Evolutionary conservation across 176 grass and related monocot genomes (phyloP).

Genomic region (Chrysopogon serrulatus): DNA sequence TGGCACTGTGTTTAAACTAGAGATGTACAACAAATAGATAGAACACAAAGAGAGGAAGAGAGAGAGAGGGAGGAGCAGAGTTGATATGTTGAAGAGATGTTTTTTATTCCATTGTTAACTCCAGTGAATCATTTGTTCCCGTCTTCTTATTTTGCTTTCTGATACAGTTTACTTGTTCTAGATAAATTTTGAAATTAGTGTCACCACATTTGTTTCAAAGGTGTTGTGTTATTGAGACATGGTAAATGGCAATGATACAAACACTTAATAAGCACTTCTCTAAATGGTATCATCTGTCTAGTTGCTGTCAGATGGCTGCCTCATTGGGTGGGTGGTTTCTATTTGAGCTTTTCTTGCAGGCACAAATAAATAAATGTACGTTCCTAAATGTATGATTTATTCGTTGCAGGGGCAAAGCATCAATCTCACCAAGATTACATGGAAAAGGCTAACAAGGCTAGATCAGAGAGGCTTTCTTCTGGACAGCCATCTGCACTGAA

Average conservation of each 20-base stretch:
- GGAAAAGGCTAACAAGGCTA: conserved; percentile 78
- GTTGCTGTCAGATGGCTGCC: neutral
- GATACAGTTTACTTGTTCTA: neutral
- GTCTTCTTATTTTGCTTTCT: neutral
- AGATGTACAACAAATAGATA: neutral
- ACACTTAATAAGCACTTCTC: neutral
- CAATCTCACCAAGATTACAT: conserved; percentile 97
- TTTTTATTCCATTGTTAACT: too few species aligned
- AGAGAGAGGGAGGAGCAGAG: too few species aligned
- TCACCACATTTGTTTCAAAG: neutral
- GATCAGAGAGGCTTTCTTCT: conserved; percentile 80
- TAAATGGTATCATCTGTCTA: conserved; percentile 2
- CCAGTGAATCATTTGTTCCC: too few species aligned
- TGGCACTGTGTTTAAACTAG: neutral
- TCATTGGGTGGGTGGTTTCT: neutral
- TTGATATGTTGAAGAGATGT: too few species aligned
- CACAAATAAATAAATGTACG: neutral
- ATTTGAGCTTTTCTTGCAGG: neutral
- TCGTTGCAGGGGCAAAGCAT: conserved; percentile 63
- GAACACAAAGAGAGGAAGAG: neutral
- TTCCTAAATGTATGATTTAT: neutral
- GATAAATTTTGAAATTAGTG: neutral
- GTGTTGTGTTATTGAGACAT: neutral
- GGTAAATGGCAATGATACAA: neutral
- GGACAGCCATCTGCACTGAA: conserved; percentile 56